phyloP scores from a whole-genome alignment of 2,329 filamentous ascomycete species.

The Xylaria sp. region DNA sequence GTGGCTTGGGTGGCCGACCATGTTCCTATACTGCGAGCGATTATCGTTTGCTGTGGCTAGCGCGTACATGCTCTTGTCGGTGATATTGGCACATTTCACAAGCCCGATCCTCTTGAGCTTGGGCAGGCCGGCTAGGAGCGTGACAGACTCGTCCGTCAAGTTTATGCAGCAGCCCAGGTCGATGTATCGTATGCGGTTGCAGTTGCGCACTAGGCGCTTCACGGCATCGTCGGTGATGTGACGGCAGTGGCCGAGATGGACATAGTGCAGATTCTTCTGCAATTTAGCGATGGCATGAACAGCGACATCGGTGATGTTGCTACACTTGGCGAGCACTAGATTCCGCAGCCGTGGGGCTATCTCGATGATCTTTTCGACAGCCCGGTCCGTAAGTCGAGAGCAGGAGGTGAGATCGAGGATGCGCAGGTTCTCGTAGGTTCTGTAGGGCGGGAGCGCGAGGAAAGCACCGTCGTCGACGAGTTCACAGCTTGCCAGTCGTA shows the following conservation, averaged over 20 bases:
- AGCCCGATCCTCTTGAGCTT: conserved; percentile 95
- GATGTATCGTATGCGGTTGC: conserved; percentile 96
- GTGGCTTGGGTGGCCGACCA: conserved; percentile 57
- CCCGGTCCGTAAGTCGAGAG: conserved; percentile 82
- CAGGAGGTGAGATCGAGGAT: conserved; percentile 96
- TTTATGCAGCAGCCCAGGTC: conserved; percentile 94
- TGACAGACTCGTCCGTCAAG: conserved; percentile 88
- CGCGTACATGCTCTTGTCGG: conserved; percentile 87
- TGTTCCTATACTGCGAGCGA: conserved; percentile 61
- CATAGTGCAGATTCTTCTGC: conserved; percentile 95
- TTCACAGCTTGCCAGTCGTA: conserved; percentile 86
- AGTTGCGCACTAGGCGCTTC: conserved; percentile 81
- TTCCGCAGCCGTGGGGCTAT: conserved; percentile 90
- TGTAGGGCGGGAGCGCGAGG: conserved; percentile 75
- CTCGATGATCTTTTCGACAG: conserved; percentile 87
- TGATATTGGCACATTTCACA: conserved; percentile 92
- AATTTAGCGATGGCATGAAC: conserved; percentile 88
- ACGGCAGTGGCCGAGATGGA: conserved; percentile 93
- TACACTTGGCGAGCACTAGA: conserved; percentile 92
- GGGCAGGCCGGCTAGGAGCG: conserved; percentile 83
- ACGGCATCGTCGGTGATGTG: conserved; percentile 92
- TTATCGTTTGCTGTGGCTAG: conserved; percentile 77
- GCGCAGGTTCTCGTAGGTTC: conserved; percentile 84
- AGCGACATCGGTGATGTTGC: conserved; percentile 88
- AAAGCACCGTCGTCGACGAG: conserved; percentile 91